A percentile compares a stretch with the other conserved stretches of the same genome.
Evolutionary conservation across 2,329 filamentous ascomycete genomes (phyloP).

Genomic region (Monilinia vaccinii-corymbosi): DNA sequence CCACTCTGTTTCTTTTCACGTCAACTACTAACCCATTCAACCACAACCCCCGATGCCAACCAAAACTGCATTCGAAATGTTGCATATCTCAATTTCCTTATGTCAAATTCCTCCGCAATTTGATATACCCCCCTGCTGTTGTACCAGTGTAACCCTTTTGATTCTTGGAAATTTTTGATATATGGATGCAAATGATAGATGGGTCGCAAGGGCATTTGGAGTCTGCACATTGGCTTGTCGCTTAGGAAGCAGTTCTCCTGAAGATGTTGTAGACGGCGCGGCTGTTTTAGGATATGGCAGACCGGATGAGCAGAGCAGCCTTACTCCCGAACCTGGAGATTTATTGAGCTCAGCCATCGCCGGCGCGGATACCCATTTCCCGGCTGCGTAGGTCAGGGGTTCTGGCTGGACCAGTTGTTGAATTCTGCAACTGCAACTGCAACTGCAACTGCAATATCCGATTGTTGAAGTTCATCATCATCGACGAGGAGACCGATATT

Average conservation of each 20-base stretch:
- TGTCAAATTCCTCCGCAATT: not conserved
- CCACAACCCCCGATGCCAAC: not conserved
- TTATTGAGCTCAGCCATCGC: not conserved
- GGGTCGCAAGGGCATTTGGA: not conserved
- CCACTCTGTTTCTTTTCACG: not conserved
- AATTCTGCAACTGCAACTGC: too few relatives aligned
- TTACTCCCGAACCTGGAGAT: too few relatives aligned
- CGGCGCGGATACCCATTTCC: not conserved
- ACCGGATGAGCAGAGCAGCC: not conserved
- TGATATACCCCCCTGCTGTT: not conserved
- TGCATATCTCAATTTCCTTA: not conserved
- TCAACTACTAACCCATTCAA: conserved; percentile 1
- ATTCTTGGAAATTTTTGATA: not conserved
- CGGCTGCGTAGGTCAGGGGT: too few relatives aligned
- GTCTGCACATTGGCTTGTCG: not conserved
- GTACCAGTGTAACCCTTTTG: not conserved
- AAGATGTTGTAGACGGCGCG: not conserved
- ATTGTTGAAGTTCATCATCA: not conserved
- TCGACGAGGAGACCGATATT: not conserved
- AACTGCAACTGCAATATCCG: too few relatives aligned
- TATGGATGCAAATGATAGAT: not conserved
- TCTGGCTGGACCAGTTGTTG: not conserved
- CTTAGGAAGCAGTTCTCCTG: too few relatives aligned
- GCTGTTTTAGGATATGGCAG: not conserved
- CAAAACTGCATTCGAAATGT: not conserved